Evolutionary conservation across 106 monocot species (phyloP).

Genomic region (Allium sativum): DNA sequence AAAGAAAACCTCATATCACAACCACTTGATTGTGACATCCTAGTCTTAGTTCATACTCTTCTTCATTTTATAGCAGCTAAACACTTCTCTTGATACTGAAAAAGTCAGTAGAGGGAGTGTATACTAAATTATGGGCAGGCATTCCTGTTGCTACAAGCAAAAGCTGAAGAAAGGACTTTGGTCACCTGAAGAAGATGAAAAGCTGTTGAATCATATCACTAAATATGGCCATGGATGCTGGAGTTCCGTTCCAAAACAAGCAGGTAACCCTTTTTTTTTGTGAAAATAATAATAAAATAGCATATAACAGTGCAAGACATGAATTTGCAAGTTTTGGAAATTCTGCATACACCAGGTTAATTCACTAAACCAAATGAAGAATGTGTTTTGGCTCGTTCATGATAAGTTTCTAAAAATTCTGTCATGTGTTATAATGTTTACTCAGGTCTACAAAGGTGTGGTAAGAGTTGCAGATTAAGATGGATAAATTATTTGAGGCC

Average conservation of each 20-base stretch:
- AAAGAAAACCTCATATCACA: neutral
- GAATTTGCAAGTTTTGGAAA: neutral
- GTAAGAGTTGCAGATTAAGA: slow-evolving; percentile 85
- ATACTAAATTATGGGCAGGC: slow-evolving; percentile 39
- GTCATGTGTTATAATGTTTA: neutral
- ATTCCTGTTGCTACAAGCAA: slow-evolving; percentile 71
- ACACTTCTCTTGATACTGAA: neutral
- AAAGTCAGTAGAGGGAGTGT: neutral
- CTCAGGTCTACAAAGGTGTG: slow-evolving; percentile 86
- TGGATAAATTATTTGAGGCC: slow-evolving; percentile 92
- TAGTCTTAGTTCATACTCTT: neutral
- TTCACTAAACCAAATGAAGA: too few relatives aligned
- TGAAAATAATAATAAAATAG: neutral
- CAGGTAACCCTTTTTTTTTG: slow-evolving; percentile 19
- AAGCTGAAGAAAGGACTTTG: slow-evolving; percentile 65
- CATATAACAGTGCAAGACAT: neutral
- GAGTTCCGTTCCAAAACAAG: slow-evolving; percentile 66
- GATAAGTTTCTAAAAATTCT: neutral
- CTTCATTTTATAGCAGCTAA: neutral
- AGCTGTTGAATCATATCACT: slow-evolving; percentile 55
- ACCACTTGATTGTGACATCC: slow-evolving; percentile 4
- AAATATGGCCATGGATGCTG: slow-evolving; percentile 64
- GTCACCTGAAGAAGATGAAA: slow-evolving; percentile 68
- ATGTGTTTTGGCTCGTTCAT: neutral
- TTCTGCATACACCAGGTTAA: neutral